phyloP scores from a whole-genome alignment of 2,329 filamentous ascomycete species.

The Colletotrichum navitas region DNA sequence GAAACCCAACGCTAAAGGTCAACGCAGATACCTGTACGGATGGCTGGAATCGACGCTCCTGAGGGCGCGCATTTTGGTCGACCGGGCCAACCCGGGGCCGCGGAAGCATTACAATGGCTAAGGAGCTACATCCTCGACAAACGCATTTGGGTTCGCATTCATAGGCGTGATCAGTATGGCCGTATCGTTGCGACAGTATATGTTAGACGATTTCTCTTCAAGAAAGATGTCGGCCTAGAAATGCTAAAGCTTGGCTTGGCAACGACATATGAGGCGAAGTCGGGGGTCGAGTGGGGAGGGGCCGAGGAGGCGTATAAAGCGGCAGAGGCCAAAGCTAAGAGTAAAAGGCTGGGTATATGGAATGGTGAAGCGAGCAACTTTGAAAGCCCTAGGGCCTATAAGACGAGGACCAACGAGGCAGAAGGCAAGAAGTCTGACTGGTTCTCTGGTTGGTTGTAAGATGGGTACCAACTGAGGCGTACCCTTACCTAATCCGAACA shows the following conservation, averaged over 20 bases:
- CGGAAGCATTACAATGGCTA: slow-evolving; percentile 88
- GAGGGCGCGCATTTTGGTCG: slow-evolving; percentile 93
- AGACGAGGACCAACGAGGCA: slow-evolving; percentile 64
- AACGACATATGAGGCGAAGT: slow-evolving; percentile 94
- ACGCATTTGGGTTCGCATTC: slow-evolving; percentile 85
- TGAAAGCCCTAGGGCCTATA: slow-evolving; percentile 91
- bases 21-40: slow-evolving; percentile 82
- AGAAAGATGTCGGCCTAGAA: slow-evolving; percentile 86
- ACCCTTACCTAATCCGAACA: neutral
- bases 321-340: slow-evolving; percentile 76
- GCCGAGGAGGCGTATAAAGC: slow-evolving; percentile 73
- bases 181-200: slow-evolving; percentile 89
- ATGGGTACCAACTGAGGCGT: slow-evolving; percentile 2
- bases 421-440: slow-evolving; percentile 40
- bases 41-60: slow-evolving; percentile 94
- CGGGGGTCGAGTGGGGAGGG: slow-evolving; percentile 88
- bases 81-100: slow-evolving; percentile 84
- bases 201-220: slow-evolving; percentile 76
- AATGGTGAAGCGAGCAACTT: slow-evolving; percentile 69
- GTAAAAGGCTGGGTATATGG: slow-evolving; percentile 81
- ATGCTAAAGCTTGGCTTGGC: slow-evolving; percentile 90
- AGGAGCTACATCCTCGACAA: slow-evolving; percentile 76
- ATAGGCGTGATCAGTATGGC: slow-evolving; percentile 91
- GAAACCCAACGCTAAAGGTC: neutral
- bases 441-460: slow-evolving; percentile 27